Base-by-base conservation (phyloP, 2,329 filamentous ascomycete species). In the Cladorrhinum sp. region DNA sequence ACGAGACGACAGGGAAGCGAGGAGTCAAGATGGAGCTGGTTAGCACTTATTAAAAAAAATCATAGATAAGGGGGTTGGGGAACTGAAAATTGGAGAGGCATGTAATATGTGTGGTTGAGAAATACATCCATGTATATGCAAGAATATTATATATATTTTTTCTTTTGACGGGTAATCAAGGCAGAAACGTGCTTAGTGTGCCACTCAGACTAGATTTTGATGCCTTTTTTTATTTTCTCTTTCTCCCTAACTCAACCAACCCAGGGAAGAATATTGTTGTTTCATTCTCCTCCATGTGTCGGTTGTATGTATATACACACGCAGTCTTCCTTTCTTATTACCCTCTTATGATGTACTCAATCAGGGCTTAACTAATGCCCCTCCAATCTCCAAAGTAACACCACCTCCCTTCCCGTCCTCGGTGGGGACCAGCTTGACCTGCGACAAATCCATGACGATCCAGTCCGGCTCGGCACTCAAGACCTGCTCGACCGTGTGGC, bases 1-100 rank as follows among this genome's bases (percentile, higher is more conserved):
- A 99, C 74, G 91, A 96, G 78, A 86, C 86, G 62, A 97, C 94
- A n/a, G 95, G 95, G 59, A 99, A 98, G 87, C 86, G 95, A 66
- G 94, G 91, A 67, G 89, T 93, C 21, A 92, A 88, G 81, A 83
- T 95, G 80, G 86, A 88, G 75, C 73, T 90, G 71, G 77, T 89
- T 16, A 67, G 55, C n/a, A 61, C 64, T 20, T 68, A 65, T 55
- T 68, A 56, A 16, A n/a, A n/a, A n/a, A n/a, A n/a, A n/a, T n/a
- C n/a, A n/a, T n/a, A n/a, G n/a, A n/a, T n/a, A n/a, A n/a, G 14
- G 8, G 2, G 33, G 14, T 36, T 36, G 7, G 33, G 3, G 12
- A 9, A 9, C 33, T 16, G 3, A 16, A 16, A 10, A 36, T 36
- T 10, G 4, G 8, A 36, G 8, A 16, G 14, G 33, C 4, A 36